These are phyloP conservation scores for Ogataea degrootiae DNA, from an alignment of 805 yeast species.

Conservation along the genomic window DNA sequence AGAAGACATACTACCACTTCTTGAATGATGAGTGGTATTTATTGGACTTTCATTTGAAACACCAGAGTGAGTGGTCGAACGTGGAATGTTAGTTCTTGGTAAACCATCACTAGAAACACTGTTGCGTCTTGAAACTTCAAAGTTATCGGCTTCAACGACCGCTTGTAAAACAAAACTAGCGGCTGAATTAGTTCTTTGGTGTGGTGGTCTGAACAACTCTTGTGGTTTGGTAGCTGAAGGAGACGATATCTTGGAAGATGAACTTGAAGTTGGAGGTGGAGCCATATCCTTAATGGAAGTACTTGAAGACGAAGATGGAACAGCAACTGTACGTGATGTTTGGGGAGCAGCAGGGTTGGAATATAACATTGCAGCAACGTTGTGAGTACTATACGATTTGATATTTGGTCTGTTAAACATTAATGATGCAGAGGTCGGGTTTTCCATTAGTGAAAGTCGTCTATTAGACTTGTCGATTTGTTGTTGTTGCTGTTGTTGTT, in stretches of 20 bases:
- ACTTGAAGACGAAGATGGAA: slow-evolving; percentile 27
- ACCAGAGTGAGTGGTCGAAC: slow-evolving; percentile 29
- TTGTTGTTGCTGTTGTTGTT: slow-evolving; percentile 10
- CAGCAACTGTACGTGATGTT: slow-evolving; percentile 42
- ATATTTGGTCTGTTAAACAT: slow-evolving; percentile 31
- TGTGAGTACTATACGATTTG: slow-evolving; percentile 36
- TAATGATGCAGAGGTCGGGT: slow-evolving; percentile 36
- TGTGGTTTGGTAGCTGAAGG: slow-evolving; percentile 2
- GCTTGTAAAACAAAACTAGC: slow-evolving; percentile 72
- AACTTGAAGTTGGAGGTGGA: background rate
- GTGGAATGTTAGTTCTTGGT: slow-evolving; percentile 20
- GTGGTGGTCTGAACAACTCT: slow-evolving; percentile 6
- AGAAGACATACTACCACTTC: slow-evolving; percentile 14
- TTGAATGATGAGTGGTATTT: slow-evolving; percentile 7
- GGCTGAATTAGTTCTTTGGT: slow-evolving; percentile 35
- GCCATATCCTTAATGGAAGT: slow-evolving; percentile 19
- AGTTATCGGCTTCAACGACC: slow-evolving; percentile 59
- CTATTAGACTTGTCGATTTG: slow-evolving; percentile 23
- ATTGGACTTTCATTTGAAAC: slow-evolving; percentile 4
- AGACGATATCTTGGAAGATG: background rate
- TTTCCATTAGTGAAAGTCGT: slow-evolving; percentile 42
- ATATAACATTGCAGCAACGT: slow-evolving; percentile 34
- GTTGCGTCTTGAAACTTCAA: slow-evolving; percentile 29
- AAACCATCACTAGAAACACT: slow-evolving; percentile 22
- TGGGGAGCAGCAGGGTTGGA: slow-evolving; percentile 63